phyloP scores from a whole-genome alignment of 2,329 filamentous ascomycete genomes.

The Epichloe hybrida region DNA sequence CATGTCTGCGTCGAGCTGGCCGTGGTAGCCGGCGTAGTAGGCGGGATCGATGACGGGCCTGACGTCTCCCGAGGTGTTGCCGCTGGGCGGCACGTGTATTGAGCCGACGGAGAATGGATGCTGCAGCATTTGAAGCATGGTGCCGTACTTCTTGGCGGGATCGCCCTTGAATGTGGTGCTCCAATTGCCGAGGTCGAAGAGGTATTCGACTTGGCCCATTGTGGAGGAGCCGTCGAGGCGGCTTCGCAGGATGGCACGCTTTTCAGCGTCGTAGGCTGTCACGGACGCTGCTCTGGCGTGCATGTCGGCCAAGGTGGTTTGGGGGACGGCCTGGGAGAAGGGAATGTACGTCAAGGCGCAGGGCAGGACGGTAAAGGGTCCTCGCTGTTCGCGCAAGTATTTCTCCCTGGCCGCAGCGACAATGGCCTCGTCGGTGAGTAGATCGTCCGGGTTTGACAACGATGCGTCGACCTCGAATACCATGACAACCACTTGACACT shows the following conservation, averaged over 20 bases:
- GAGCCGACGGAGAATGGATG: conserved; percentile 36
- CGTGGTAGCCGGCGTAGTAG: conserved; percentile 26
- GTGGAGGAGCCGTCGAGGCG: conserved; percentile 18
- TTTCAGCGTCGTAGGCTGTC: conserved; percentile 10
- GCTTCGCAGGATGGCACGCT: conserved; percentile 17
- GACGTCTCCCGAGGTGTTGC: conserved; percentile 10
- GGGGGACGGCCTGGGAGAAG: conserved; percentile 18
- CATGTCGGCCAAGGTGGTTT: conserved; percentile 11
- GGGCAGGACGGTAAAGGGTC: conserved; percentile 26
- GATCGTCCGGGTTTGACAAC: conserved; percentile 26
- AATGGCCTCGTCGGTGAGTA: conserved; percentile 17
- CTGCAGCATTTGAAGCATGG: conserved; percentile 35
- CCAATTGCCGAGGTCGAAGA: conserved; percentile 36
- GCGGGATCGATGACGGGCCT: conserved; percentile 26
- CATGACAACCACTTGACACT: conserved; percentile 21
- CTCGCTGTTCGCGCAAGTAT: conserved; percentile 16
- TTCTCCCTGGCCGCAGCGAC: conserved; percentile 20
- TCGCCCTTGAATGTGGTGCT: conserved; percentile 22
- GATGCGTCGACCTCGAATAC: conserved; percentile 32
- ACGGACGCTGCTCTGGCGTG: conserved; percentile 10
- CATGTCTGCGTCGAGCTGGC: conserved; percentile 27
- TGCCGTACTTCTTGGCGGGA: conserved; percentile 30
- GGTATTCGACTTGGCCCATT: conserved; percentile 33
- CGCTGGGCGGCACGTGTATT: conserved; percentile 27
- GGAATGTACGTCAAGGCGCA: conserved; percentile 30